Evolutionary conservation across 345 rosid species (phyloP).

Genomic region (Gossypium arboreum): DNA sequence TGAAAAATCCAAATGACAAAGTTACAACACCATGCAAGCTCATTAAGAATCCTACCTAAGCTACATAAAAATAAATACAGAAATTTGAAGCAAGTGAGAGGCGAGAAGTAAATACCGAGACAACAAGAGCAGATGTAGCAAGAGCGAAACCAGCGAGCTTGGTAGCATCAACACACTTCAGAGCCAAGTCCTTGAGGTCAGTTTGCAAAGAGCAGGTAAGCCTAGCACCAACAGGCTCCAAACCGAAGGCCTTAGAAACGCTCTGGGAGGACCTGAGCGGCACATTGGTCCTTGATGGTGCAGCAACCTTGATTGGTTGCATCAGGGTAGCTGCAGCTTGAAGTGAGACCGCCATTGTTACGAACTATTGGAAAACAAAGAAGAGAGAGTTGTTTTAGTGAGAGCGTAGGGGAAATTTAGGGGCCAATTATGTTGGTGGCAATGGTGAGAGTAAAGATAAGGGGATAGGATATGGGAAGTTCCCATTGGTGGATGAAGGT

Average conservation of each 20-base stretch:
- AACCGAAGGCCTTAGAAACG: conserved; percentile 54
- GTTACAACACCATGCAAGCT: too few species aligned
- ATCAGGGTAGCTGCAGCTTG: conserved; percentile 83
- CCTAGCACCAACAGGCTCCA: conserved; percentile 49
- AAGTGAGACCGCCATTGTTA: conserved; percentile 74
- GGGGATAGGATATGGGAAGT: conserved; percentile 62
- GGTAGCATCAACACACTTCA: conserved; percentile 61
- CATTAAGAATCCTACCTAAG: too few species aligned
- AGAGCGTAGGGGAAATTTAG: neutral
- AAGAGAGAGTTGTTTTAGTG: neutral
- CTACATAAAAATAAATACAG: too few species aligned
- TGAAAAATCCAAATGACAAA: too few species aligned
- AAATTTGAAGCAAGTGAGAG: too few species aligned
- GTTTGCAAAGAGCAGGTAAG: conserved; percentile 70
- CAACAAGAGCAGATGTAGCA: conserved; percentile 83
- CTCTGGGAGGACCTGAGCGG: conserved; percentile 46
- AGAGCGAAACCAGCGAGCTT: conserved; percentile 84
- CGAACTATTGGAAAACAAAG: neutral
- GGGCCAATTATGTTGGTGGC: neutral
- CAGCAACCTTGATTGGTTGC: conserved; percentile 65
- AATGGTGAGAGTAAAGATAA: conserved; percentile 44
- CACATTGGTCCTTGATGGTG: conserved; percentile 33
- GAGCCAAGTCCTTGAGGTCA: conserved; percentile 65
- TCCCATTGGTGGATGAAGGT: conserved; percentile 55
- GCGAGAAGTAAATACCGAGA: conserved; percentile 43